phyloP scores from a whole-genome alignment of 202 grass and related monocot species.

The Zizania palustris region DNA sequence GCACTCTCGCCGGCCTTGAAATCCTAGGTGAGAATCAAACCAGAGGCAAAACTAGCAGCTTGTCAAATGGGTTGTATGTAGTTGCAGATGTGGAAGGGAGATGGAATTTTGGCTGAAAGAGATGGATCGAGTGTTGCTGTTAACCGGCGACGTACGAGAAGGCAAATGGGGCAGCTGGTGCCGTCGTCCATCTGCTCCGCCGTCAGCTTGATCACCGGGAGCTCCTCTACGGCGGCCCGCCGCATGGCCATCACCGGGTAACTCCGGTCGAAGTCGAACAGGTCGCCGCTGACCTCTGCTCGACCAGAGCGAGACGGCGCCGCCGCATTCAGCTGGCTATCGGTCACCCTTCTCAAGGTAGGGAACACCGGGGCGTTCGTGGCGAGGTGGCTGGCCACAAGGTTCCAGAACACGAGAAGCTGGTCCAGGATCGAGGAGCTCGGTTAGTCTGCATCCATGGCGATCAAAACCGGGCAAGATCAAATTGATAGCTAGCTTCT shows the following conservation, averaged over 20 bases:
- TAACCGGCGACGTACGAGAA: not conserved
- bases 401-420: slow-evolving; percentile 49
- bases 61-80: not conserved
- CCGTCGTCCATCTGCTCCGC: not conserved
- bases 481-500: too few relatives aligned
- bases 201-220: slow-evolving; percentile 55
- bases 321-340: slow-evolving; percentile 35
- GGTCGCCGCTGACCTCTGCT: slow-evolving; percentile 37
- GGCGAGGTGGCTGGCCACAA: slow-evolving; percentile 28
- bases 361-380: slow-evolving; percentile 45
- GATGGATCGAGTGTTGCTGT: not conserved
- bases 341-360: slow-evolving; percentile 42
- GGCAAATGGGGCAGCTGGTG: slow-evolving; percentile 45
- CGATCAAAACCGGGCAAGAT: not conserved
- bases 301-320: not conserved
- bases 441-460: not conserved
- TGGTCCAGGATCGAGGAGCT: slow-evolving; percentile 13
- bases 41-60: not conserved
- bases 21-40: slow-evolving; percentile 39
- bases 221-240: slow-evolving; percentile 54
- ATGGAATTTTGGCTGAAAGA: too few relatives aligned
- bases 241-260: slow-evolving; percentile 35
- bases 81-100: not conserved
- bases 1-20: slow-evolving; percentile 50
- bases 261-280: slow-evolving; percentile 58